Base-by-base conservation (phyloP, 331 rosid species). In the Cydonia oblonga region DNA sequence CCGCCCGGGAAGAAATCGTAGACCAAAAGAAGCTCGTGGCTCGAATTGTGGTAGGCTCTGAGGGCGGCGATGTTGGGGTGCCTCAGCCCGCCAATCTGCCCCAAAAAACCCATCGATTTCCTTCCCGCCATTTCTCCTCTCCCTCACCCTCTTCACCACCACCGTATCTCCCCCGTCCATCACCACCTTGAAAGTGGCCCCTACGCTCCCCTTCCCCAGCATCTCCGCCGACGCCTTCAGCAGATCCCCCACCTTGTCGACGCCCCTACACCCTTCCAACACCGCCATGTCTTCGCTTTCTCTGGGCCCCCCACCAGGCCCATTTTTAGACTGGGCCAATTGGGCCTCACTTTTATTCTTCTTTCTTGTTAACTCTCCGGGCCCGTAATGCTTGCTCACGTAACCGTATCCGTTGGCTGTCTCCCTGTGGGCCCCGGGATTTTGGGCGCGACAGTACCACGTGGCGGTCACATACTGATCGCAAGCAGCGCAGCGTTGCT, bases 71-170 rank as follows among this genome's bases (percentile, higher is more conserved):
- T 25, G 44, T 80, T 80, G 5, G 25, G 0, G 53, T 73, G 79
- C 35, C 70, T 68, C 44, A 68, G 8, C 46, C 33, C n/a, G 35
- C 79, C 65, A 38, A 68, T 30, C 12, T 35, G 9, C 12, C 75
- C 7, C 75, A n/a, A 79, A 38, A 68, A 73, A 52, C 61, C 60
- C 61, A 7, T 79, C 71, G 1, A 61, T 16, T 15, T 79, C 79
- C 33, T 68, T 73, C 26, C 62, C 66, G n/a, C 46, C 38, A 2
- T 66, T 15, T 19, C 66, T 66, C 51, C 53, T 70, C 35, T 44
- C 72, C 63, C 54, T 65, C 62, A 80, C 66, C 56, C 72, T 69
- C 70, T 75, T 80, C 59, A 64, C 80, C 80, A 20, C 83, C 58
- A 49, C 42, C 11, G 8, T 29, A 25, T 69, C 60, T 1, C 83